Conservation (phyloP, 2,329 filamentous ascomycete genomes). For the Beauveria australis region DNA sequence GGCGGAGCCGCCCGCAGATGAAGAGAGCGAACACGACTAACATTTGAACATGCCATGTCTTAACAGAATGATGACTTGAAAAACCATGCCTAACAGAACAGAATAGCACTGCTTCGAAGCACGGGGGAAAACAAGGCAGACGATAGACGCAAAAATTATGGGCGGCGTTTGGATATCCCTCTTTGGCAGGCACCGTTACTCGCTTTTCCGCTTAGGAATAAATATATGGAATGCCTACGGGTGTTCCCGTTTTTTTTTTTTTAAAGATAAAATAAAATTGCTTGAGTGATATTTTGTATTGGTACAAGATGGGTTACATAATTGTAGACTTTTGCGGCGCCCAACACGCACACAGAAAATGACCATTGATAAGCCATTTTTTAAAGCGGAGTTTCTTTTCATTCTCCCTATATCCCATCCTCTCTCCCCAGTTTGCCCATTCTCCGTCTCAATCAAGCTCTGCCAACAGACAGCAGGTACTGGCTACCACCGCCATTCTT, state of each 20-base stretch:
- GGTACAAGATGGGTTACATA: slow-evolving; percentile 15
- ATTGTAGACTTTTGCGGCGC: slow-evolving; percentile 19
- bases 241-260: neutral
- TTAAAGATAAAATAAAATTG: neutral
- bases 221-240: neutral
- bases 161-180: neutral
- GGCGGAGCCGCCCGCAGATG: neutral
- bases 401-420: slow-evolving; percentile 13
- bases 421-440: neutral
- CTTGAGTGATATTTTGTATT: slow-evolving; percentile 7
- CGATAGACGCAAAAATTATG: neutral
- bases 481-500: slow-evolving; percentile 49
- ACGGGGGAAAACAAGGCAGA: neutral
- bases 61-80: neutral
- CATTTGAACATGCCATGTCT: neutral
- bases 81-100: no score
- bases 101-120: neutral
- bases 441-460: slow-evolving; percentile 19
- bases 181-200: neutral
- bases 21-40: neutral
- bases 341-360: slow-evolving; percentile 14
- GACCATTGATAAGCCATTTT: neutral
- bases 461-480: slow-evolving; percentile 45
- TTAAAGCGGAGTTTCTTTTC: slow-evolving; percentile 26
- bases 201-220: neutral